Percentiles rank a stretch among this genome's conserved stretches.
These are phyloP conservation scores for Camillea tinctor DNA, from an alignment of 2,329 filamentous ascomycete species.

Conservation along the genomic window DNA sequence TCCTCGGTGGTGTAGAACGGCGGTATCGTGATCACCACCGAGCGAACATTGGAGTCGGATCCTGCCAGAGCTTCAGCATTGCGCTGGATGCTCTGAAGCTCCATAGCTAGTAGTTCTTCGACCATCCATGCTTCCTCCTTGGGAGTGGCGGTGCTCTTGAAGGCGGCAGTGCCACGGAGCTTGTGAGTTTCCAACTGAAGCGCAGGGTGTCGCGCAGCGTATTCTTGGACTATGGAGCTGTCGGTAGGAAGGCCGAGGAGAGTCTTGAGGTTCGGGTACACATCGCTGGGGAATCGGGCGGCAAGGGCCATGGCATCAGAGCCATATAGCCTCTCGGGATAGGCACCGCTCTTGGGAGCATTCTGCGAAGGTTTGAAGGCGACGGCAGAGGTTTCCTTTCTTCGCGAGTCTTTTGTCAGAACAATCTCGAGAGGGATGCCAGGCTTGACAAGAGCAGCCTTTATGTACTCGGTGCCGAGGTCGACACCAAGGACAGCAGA, in stretches of 20 bases:
- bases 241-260: conserved; percentile 73
- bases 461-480: conserved; percentile 94
- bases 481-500: conserved; percentile 88
- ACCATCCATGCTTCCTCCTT: conserved; percentile 71
- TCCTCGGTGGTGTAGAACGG: conserved; percentile 89
- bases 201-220: conserved; percentile 74
- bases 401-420: conserved; percentile 93
- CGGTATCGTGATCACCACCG: conserved; percentile 85
- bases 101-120: conserved; percentile 94
- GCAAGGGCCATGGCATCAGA: conserved; percentile 86
- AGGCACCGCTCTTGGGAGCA: conserved; percentile 61
- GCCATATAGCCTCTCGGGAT: conserved; percentile 88
- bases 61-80: conserved; percentile 86
- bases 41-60: conserved; percentile 69
- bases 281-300: conserved; percentile 85
- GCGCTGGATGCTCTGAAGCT: conserved; percentile 84
- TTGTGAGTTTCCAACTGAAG: conserved; percentile 64
- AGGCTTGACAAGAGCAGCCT: conserved; percentile 92
- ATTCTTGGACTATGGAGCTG: conserved; percentile 64
- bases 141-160: conserved; percentile 67
- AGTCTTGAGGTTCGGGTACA: conserved; percentile 91
- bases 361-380: conserved; percentile 85
- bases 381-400: conserved; percentile 89
- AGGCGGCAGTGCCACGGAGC: conserved; percentile 68
- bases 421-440: conserved; percentile 97